Evolutionary conservation across 2,329 filamentous ascomycete genomes (phyloP).

Genomic region (Ophiostoma quercus): DNA sequence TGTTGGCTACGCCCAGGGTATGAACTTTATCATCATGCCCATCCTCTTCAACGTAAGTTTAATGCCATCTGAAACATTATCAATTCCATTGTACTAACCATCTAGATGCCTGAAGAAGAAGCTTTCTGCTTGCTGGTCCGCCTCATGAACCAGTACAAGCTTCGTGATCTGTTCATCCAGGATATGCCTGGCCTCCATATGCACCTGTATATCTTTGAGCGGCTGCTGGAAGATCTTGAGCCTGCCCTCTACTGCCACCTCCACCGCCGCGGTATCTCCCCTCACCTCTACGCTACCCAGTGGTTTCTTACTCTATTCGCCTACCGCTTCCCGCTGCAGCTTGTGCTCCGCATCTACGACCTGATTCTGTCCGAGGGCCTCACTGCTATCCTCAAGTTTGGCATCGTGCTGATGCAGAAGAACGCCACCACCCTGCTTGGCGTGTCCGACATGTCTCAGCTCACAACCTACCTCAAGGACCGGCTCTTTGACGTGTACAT

Average conservation of each 20-base stretch:
- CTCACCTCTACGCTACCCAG: conserved; percentile 93
- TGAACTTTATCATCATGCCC: conserved; percentile 98
- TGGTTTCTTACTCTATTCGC: conserved; percentile 99
- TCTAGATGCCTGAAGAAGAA: conserved; percentile 85
- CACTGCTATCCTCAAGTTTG: conserved; percentile 89
- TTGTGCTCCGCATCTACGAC: conserved; percentile 95
- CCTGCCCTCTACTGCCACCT: conserved; percentile 94
- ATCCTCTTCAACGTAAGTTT: conserved; percentile 80
- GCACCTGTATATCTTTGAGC: conserved; percentile 90
- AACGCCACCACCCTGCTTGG: conserved; percentile 71
- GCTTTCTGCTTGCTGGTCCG: conserved; percentile 90
- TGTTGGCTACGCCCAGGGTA: conserved; percentile 95
- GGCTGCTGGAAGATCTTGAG: conserved; percentile 86
- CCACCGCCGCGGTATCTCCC: conserved; percentile 76
- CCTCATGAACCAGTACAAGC: conserved; percentile 92
- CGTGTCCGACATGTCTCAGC: conserved; percentile 85
- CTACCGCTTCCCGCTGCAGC: conserved; percentile 92
- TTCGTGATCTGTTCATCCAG: conserved; percentile 87
- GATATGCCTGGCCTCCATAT: conserved; percentile 96
- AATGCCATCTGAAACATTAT: neutral
- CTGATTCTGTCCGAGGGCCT: conserved; percentile 89
- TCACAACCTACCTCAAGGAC: conserved; percentile 90
- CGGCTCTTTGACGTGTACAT: conserved; percentile 95
- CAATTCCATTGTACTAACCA: neutral
- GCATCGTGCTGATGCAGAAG: conserved; percentile 92